phyloP scores from a whole-genome alignment of 1,284 basidiomycete species.

The Tremellales sp. region DNA sequence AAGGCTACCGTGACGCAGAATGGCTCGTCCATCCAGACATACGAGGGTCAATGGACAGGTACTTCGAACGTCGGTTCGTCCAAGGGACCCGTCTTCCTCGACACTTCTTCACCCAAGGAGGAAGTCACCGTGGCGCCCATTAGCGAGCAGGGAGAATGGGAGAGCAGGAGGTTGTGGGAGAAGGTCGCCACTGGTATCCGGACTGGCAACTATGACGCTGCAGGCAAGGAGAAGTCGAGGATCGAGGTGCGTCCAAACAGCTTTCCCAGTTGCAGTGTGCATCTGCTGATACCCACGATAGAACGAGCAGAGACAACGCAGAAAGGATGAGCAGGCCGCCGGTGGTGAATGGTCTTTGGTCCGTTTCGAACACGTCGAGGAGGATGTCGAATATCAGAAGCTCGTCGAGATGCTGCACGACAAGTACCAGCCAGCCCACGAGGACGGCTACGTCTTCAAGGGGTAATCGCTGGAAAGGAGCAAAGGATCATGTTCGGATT shows the following conservation, averaged over 20 bases:
- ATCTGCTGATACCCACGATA: conserved; percentile 34
- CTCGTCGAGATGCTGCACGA: conserved; percentile 39
- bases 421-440: conserved; percentile 45
- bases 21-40: conserved; percentile 52
- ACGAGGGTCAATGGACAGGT: conserved; percentile 88
- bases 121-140: conserved; percentile 66
- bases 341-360: conserved; percentile 70
- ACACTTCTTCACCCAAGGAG: conserved; percentile 55
- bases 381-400: conserved; percentile 65
- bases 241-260: conserved; percentile 66
- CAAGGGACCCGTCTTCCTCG: conserved; percentile 52
- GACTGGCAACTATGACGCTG: conserved; percentile 85
- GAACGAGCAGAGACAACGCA: conserved; percentile 87
- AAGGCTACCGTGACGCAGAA: conserved; percentile 66
- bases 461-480: too few relatives aligned
- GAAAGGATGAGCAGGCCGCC: conserved; percentile 74
- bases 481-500: too few relatives aligned
- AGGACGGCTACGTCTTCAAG: conserved; percentile 46
- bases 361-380: conserved; percentile 66
- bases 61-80: conserved; percentile 57
- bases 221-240: conserved; percentile 79
- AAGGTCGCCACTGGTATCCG: conserved; percentile 86
- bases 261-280: neutral
- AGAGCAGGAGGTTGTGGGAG: conserved; percentile 82
- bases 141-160: conserved; percentile 69